phyloP scores from a whole-genome alignment of 441 rosid genomes.

The Euphorbia corollata region DNA sequence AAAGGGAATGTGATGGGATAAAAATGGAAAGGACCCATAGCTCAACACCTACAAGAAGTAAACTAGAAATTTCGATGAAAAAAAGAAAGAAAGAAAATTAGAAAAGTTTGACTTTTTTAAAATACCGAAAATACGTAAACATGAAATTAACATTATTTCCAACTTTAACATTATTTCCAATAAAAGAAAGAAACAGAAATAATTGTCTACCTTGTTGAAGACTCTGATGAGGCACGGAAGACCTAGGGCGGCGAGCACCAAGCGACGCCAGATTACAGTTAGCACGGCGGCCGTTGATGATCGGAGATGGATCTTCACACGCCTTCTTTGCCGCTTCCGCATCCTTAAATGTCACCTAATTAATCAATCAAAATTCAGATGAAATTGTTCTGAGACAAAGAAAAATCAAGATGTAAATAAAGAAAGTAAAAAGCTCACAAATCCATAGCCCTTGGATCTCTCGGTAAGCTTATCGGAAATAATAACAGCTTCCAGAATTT shows the following conservation, averaged over 20 bases:
- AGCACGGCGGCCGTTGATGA: conserved; percentile 84
- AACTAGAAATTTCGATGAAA: neutral
- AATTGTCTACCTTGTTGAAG: conserved; percentile 47
- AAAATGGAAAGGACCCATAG: conserved; percentile 7
- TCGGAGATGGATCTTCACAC: conserved; percentile 69
- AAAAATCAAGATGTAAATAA: neutral
- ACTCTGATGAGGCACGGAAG: conserved; percentile 28
- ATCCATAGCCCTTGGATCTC: conserved; percentile 95
- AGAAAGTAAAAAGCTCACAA: conserved; percentile 34
- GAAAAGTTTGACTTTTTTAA: neutral
- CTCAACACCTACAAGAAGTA: neutral
- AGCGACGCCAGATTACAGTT: conserved; percentile 88
- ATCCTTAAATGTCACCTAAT: conserved; percentile 81
- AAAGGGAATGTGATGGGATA: neutral
- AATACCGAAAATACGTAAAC: neutral
- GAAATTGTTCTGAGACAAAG: no score
- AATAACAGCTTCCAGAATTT: conserved; percentile 85
- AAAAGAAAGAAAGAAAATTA: neutral
- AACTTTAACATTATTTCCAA: neutral
- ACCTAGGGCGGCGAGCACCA: conserved; percentile 68
- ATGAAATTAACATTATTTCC: neutral
- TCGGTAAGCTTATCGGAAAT: conserved; percentile 79
- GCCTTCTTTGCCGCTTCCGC: conserved; percentile 72
- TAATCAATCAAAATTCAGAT: neutral
- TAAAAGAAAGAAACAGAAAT: neutral